Percentiles rank a stretch among this genome's conserved stretches.
phyloP scores from a whole-genome alignment of 2,329 filamentous ascomycete species.

The Macroventuria anomochaeta region DNA sequence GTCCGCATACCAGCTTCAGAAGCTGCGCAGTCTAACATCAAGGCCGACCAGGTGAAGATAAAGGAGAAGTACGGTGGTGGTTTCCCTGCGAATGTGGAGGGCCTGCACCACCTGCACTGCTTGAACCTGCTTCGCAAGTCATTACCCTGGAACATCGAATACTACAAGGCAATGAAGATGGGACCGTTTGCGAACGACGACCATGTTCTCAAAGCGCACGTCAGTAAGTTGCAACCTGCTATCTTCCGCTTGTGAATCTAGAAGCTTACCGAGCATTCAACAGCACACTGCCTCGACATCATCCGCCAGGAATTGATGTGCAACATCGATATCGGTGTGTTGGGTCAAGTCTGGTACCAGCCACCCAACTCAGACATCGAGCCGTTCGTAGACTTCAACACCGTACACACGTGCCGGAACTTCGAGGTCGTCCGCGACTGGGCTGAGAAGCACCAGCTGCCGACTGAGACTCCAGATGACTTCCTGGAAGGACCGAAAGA shows the following conservation, averaged over 20 bases:
- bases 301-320: slow-evolving; percentile 70
- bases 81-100: slow-evolving; percentile 64
- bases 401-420: slow-evolving; percentile 64
- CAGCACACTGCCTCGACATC: slow-evolving; percentile 66
- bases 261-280: neutral
- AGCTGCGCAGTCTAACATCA: slow-evolving; percentile 58
- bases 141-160: slow-evolving; percentile 65
- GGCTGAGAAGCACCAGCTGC: slow-evolving; percentile 62
- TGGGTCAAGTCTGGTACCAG: slow-evolving; percentile 67
- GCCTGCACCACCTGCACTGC: slow-evolving; percentile 65
- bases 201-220: slow-evolving; percentile 61
- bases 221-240: slow-evolving; percentile 56
- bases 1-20: slow-evolving; percentile 59
- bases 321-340: slow-evolving; percentile 63
- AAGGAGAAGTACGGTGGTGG: slow-evolving; percentile 64
- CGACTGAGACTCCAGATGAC: slow-evolving; percentile 43
- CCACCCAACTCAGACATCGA: slow-evolving; percentile 55
- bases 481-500: slow-evolving; percentile 51
- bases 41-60: slow-evolving; percentile 63
- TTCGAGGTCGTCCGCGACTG: slow-evolving; percentile 62
- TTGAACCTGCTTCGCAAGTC: slow-evolving; percentile 67
- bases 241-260: too few species aligned
- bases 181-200: slow-evolving; percentile 64
- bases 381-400: slow-evolving; percentile 68
- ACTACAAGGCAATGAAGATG: slow-evolving; percentile 59